Conservation (phyloP, 2,329 filamentous ascomycete genomes). For the Macrophomina phaseolina region DNA sequence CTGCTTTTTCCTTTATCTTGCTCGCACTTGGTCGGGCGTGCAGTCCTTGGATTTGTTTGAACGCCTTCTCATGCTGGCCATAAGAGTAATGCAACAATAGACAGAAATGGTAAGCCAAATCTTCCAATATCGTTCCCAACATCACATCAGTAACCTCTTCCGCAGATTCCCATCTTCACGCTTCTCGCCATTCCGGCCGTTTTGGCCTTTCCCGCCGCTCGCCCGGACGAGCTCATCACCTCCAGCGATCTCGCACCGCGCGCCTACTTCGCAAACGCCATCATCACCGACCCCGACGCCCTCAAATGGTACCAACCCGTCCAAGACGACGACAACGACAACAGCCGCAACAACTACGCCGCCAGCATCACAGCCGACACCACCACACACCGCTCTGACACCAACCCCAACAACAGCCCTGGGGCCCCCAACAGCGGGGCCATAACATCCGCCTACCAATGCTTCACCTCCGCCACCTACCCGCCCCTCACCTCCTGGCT, state of each 20-base stretch:
- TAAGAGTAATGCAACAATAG: not conserved
- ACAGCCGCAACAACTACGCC: not conserved
- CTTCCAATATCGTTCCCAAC: not conserved
- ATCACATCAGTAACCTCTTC: not conserved
- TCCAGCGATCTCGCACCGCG: not conserved
- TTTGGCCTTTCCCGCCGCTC: not conserved
- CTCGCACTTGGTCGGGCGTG: not conserved
- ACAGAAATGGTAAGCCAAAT: not conserved
- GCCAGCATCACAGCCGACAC: not conserved
- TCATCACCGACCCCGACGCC: not conserved
- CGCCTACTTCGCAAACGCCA: not conserved
- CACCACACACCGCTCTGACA: not conserved
- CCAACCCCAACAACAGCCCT: not conserved
- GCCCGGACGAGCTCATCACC: not conserved
- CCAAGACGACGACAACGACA: not conserved
- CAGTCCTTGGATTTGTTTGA: not conserved
- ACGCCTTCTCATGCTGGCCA: no score
- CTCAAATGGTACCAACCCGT: not conserved
- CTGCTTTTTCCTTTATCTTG: not conserved
- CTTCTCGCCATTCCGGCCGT: not conserved
- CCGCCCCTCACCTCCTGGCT: not conserved
- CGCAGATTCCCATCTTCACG: not conserved
- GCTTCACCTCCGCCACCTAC: not conserved
- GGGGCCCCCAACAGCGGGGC: not conserved
- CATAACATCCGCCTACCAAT: constrained; percentile 15